These are phyloP conservation scores for Hericium rajendrae DNA, from an alignment of 768 basidiomycete genomes.

Conservation along the genomic window DNA sequence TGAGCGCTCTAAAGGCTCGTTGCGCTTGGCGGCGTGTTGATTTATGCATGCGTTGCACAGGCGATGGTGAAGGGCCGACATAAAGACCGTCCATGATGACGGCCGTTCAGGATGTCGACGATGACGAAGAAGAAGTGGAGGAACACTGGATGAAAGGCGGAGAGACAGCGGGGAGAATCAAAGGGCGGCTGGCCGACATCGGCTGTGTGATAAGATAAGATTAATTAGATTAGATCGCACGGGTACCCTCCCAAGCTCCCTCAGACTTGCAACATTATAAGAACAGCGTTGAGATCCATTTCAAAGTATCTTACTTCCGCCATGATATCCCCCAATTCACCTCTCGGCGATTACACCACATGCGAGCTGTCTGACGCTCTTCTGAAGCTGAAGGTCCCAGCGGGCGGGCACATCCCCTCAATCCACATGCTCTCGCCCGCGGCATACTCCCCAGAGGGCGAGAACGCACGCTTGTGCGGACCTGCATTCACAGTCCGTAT, in stretches of 20 bases:
- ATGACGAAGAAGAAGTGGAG: not conserved
- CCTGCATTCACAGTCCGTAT: slow-evolving; percentile 86
- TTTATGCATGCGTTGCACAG: slow-evolving; percentile 4
- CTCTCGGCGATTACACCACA: slow-evolving; percentile 41
- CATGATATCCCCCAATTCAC: slow-evolving; percentile 3
- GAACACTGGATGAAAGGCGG: not conserved
- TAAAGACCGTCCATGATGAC: not conserved
- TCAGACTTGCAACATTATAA: not conserved
- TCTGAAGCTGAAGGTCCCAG: slow-evolving; percentile 59
- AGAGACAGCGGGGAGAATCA: not conserved
- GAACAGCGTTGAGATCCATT: too few species aligned
- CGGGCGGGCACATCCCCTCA: slow-evolving; percentile 79
- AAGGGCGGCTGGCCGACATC: not conserved
- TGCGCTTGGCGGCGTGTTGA: slow-evolving; percentile 28
- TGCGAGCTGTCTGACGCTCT: slow-evolving; percentile 89
- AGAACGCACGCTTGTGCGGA: slow-evolving; percentile 42
- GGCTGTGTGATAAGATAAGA: not conserved
- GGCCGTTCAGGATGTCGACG: not conserved
- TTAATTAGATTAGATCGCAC: not conserved
- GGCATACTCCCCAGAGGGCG: slow-evolving; percentile 23
- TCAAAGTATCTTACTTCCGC: slow-evolving; percentile 14
- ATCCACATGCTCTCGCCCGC: slow-evolving; percentile 48
- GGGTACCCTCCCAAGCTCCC: not conserved
- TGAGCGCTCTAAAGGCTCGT: slow-evolving; percentile 45
- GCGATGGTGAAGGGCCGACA: not conserved